Conservation (phyloP, 2,329 filamentous ascomycete genomes). For the Pleurostoma richardsiae region DNA sequence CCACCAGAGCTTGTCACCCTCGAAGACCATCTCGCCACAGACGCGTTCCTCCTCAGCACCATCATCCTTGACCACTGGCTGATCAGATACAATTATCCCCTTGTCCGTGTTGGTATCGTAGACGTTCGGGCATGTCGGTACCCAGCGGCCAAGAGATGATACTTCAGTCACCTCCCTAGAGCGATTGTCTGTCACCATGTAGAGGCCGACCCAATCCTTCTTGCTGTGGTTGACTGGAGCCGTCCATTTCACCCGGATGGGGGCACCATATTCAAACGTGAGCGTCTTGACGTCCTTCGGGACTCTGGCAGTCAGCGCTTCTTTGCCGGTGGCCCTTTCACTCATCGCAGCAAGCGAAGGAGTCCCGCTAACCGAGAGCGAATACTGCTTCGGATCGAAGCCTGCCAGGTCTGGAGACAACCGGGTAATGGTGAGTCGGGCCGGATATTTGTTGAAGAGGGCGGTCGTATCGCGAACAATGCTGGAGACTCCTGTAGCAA, state of each 20-base stretch:
- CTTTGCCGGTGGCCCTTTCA: slow-evolving; percentile 65
- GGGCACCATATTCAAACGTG: slow-evolving; percentile 82
- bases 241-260: slow-evolving; percentile 85
- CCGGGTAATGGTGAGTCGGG: slow-evolving; percentile 76
- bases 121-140: slow-evolving; percentile 69
- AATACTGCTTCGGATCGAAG: slow-evolving; percentile 75
- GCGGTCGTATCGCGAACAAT: slow-evolving; percentile 85
- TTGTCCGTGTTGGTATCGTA: slow-evolving; percentile 74
- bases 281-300: slow-evolving; percentile 69
- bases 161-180: slow-evolving; percentile 81
- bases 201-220: slow-evolving; percentile 93
- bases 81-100: slow-evolving; percentile 69
- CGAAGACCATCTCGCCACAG: slow-evolving; percentile 78
- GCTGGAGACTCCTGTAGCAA: slow-evolving; percentile 79
- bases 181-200: slow-evolving; percentile 91
- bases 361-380: slow-evolving; percentile 67
- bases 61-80: slow-evolving; percentile 46
- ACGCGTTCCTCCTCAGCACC: slow-evolving; percentile 55
- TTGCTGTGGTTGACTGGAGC: slow-evolving; percentile 83
- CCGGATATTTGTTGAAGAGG: slow-evolving; percentile 84
- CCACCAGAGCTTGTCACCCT: slow-evolving; percentile 96
- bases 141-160: slow-evolving; percentile 83
- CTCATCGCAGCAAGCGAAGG: slow-evolving; percentile 42
- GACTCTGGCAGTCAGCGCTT: slow-evolving; percentile 64
- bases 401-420: slow-evolving; percentile 77